Evolutionary conservation across 2,329 filamentous ascomycete species (phyloP).

Genomic region (Hypoxylon sp.): DNA sequence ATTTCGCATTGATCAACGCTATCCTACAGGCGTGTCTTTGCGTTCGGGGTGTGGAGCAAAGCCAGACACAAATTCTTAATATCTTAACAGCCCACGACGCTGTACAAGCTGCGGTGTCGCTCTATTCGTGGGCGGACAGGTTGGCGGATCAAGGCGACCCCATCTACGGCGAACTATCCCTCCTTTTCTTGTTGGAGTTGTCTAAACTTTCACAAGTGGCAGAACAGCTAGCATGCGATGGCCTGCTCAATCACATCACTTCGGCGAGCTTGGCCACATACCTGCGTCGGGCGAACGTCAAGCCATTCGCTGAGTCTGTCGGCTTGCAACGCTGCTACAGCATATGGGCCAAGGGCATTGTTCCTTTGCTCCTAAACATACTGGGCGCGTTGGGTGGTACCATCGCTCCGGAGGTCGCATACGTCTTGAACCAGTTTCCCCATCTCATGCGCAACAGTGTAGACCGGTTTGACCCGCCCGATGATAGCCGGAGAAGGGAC

Average conservation of each 20-base stretch:
- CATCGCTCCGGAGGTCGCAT: conserved; percentile 83
- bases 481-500: conserved; percentile 62
- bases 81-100: conserved; percentile 76
- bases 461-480: conserved; percentile 72
- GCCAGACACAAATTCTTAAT: conserved; percentile 74
- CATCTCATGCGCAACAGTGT: conserved; percentile 77
- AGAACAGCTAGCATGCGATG: conserved; percentile 89
- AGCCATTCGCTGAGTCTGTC: conserved; percentile 78
- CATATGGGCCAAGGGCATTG: conserved; percentile 88
- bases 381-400: conserved; percentile 82
- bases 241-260: conserved; percentile 79
- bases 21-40: conserved; percentile 85
- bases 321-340: conserved; percentile 78
- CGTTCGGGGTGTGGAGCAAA: conserved; percentile 77
- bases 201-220: conserved; percentile 83
- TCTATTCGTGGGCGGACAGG: conserved; percentile 94
- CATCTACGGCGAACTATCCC: conserved; percentile 90
- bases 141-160: conserved; percentile 82
- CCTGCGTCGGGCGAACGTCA: conserved; percentile 75
- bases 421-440: conserved; percentile 90
- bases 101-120: conserved; percentile 80
- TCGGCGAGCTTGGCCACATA: conserved; percentile 81
- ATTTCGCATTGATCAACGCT: conserved; percentile 86
- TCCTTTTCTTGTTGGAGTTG: conserved; percentile 87
- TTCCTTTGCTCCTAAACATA: conserved; percentile 89